Evolutionary conservation across 192 early-diverging fungal genomes (phyloP).

Genomic region (Coemansia sp.): DNA sequence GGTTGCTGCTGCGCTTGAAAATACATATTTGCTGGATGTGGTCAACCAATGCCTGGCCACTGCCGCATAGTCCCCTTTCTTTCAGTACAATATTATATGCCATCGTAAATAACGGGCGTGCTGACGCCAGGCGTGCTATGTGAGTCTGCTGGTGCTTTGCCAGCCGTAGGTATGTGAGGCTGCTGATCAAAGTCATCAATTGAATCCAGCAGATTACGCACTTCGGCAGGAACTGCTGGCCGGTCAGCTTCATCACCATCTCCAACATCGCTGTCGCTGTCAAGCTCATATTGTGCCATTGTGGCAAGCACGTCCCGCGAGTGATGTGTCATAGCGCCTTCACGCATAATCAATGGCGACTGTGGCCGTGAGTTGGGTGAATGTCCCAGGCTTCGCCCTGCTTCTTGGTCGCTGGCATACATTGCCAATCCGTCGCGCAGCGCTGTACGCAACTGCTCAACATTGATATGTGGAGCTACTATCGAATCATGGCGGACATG

Average conservation of each 20-base stretch:
- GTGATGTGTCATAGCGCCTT: not conserved
- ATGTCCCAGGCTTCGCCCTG: not conserved
- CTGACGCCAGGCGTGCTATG: slow-evolving; percentile 28
- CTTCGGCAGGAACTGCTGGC: slow-evolving; percentile 26
- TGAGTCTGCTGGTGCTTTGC: slow-evolving; percentile 7
- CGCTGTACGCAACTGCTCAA: slow-evolving; percentile 46
- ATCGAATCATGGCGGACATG: slow-evolving; percentile 35
- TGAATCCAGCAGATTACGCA: slow-evolving; percentile 42
- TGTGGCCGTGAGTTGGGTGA: not conserved
- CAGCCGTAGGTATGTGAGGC: not conserved
- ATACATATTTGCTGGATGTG: slow-evolving; percentile 88
- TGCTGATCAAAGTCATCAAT: slow-evolving; percentile 17
- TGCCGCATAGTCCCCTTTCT: slow-evolving; percentile 20
- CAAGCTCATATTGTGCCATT: slow-evolving; percentile 1
- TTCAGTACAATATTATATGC: slow-evolving; percentile 15
- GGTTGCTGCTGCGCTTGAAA: slow-evolving; percentile 96
- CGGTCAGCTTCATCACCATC: not conserved
- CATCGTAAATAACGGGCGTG: slow-evolving; percentile 36
- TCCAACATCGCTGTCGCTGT: slow-evolving; percentile 2
- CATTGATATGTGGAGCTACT: slow-evolving; percentile 27
- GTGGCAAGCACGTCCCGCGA: slow-evolving; percentile 12
- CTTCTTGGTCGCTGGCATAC: slow-evolving; percentile 9
- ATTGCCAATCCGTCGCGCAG: slow-evolving; percentile 33
- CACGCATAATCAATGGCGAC: not conserved
- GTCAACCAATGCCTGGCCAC: slow-evolving; percentile 87